Evolutionary conservation across 305 asterid species (phyloP).

Genomic region (Solanum chacoense): DNA sequence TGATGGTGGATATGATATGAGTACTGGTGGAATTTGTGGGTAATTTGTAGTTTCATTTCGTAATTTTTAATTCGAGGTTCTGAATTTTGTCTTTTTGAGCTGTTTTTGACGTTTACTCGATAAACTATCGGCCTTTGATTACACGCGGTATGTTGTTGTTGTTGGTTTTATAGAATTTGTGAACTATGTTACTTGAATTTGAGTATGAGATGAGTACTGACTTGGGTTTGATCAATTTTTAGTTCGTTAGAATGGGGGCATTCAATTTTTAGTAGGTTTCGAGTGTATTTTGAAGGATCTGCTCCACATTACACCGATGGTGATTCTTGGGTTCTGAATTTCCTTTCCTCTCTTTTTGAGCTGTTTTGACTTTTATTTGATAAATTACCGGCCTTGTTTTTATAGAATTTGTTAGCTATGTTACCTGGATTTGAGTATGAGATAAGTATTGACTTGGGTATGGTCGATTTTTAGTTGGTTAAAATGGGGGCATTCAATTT

Average conservation of each 20-base stretch:
- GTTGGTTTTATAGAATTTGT: background rate
- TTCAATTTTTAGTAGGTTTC: background rate
- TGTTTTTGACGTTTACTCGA: background rate
- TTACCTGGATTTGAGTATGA: background rate
- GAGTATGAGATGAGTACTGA: background rate
- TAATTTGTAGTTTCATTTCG: conserved; percentile 9
- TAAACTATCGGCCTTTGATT: background rate
- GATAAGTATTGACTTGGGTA: background rate
- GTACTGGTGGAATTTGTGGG: conserved; percentile 92
- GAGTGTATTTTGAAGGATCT: background rate
- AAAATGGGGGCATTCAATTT: background rate
- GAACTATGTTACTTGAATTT: background rate
- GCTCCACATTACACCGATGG: background rate
- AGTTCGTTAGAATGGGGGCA: background rate
- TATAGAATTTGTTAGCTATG: background rate
- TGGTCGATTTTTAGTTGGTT: background rate
- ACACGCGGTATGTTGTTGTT: background rate
- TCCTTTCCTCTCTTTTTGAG: background rate
- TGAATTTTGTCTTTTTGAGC: background rate
- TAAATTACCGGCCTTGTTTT: background rate
- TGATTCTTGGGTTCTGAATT: background rate
- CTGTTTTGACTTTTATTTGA: background rate
- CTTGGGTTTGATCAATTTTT: background rate
- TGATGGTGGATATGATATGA: conserved; percentile 96
- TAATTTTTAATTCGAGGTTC: background rate